Evolutionary conservation across 2,329 filamentous ascomycete species (phyloP), one percentile per base, ranked within the genome.

Genomic region (Penicillium sp.): DNA sequence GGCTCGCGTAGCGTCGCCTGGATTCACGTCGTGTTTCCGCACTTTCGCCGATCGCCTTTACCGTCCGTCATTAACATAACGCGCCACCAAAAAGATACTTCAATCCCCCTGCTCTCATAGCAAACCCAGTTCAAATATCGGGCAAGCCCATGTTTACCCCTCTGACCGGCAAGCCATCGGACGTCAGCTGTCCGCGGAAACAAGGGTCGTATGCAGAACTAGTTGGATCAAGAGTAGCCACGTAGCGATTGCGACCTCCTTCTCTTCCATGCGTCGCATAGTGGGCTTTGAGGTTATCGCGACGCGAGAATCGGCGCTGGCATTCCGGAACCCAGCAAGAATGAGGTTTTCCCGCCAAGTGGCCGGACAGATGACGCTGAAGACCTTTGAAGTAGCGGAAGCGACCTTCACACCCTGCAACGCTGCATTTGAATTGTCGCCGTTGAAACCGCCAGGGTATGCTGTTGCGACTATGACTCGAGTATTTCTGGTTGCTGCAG

Each of bases 171-270:
- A 2, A 38, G 35, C 35, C 35, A 38, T 38, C 35, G 14, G 35
- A 46, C n/a, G 22, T 48, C 14, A 22, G 19, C 19, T 22, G 19
- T 22, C 19, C 19, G 19, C 19, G 19, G 19, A 22, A 22, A 22
- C 19, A 4, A 22, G 42, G 57, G 38, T 55, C 25, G 22, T 43
- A 55, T 14, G 37, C 4, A 10, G 49, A 13, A 6, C 43, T 43
- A 16, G 19, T 35, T 16, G 11, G 14, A 28, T 59, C 51, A 26
- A 55, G n/a, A n/a, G 33, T 54, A 14, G 42, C 51, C 14, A 59
- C 51, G 46, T 59, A 59, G 11, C 43, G 52, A 40, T 59, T 51
- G 22, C 57, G 52, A 25, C 57, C 57, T 11, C 57, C 45, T 19
- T 14, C 11, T 43, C 11, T 55, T 6, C 40, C 43, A 42, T 59